Conservation (phyloP, 805 yeast genomes). For the Kodamaea kakaduensis region DNA sequence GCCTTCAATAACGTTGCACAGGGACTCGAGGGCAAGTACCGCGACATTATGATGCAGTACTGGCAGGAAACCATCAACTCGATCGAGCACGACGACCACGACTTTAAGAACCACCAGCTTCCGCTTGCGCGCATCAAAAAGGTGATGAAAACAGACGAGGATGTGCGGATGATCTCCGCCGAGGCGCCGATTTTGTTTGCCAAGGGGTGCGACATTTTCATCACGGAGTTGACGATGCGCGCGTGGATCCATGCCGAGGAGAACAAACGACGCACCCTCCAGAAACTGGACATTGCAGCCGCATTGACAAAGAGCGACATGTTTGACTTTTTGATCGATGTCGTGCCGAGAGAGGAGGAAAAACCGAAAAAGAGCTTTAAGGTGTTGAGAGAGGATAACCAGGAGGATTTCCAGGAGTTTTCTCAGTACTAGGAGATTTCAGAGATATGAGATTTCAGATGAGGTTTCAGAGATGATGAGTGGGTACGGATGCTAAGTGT, state of each 20-base stretch:
- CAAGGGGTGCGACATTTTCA: conserved; percentile 95
- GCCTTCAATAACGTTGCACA: conserved; percentile 90
- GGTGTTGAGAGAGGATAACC: conserved; percentile 2
- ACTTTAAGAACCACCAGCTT: conserved; percentile 88
- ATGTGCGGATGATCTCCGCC: conserved; percentile 95
- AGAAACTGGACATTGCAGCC: conserved; percentile 90
- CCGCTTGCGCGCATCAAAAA: conserved; percentile 96
- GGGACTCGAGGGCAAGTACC: conserved; percentile 74
- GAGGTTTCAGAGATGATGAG: too few relatives aligned
- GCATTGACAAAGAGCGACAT: conserved; percentile 92
- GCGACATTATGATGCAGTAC: conserved; percentile 88
- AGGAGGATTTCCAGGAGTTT: conserved; percentile 1
- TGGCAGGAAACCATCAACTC: conserved; percentile 96
- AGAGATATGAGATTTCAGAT: too few relatives aligned
- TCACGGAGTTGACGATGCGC: conserved; percentile 95
- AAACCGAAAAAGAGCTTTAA: conserved; percentile 40
- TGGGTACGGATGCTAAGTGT: too few relatives aligned
- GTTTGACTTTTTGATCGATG: conserved; percentile 96
- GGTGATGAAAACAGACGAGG: conserved; percentile 97
- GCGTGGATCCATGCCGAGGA: conserved; percentile 99
- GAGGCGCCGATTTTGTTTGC: conserved; percentile 98
- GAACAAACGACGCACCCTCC: conserved; percentile 89
- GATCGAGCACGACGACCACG: conserved; percentile 84
- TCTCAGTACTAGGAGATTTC: background rate
- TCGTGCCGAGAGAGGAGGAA: conserved; percentile 88